These are phyloP conservation scores for Centrapalus pauciflorus DNA, from an alignment of 129 eudicot species.

Conservation along the genomic window DNA sequence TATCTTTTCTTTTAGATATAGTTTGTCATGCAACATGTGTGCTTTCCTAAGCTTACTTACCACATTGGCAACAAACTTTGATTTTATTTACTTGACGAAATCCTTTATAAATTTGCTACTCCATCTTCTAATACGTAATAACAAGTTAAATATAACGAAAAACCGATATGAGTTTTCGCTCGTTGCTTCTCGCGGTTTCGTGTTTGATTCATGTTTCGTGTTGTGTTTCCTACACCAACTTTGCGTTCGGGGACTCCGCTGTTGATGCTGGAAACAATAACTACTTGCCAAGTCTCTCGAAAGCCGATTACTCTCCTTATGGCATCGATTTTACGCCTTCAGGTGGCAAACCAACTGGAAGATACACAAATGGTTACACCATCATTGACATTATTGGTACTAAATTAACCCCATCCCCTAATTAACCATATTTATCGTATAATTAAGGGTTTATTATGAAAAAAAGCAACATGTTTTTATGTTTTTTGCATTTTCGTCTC, in stretches of 20 bases:
- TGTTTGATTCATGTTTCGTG: conserved; percentile 17
- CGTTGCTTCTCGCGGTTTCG: neutral
- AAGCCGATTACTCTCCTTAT: conserved; percentile 66
- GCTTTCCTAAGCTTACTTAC: conserved; percentile 22
- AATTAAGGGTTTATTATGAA: no score
- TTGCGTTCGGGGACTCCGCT: conserved; percentile 60
- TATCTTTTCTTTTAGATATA: conserved; percentile 29
- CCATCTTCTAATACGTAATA: neutral
- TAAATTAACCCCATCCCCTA: neutral
- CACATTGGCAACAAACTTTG: neutral
- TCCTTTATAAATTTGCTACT: neutral
- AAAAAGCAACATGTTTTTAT: no score
- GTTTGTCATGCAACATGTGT: conserved; percentile 32
- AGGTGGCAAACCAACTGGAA: conserved; percentile 60
- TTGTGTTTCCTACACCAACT: conserved; percentile 29
- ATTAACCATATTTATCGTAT: neutral
- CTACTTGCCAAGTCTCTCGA: conserved; percentile 51
- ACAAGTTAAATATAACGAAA: no score
- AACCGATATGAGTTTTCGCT: conserved; percentile 2
- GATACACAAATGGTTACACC: conserved; percentile 72
- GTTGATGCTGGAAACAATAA: conserved; percentile 68
- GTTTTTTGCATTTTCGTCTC: no score
- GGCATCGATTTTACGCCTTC: conserved; percentile 63
- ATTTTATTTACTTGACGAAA: neutral
- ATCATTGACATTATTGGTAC: conserved; percentile 59